Conservation (phyloP, 441 rosid genomes). For the Isatis lusitanica region DNA sequence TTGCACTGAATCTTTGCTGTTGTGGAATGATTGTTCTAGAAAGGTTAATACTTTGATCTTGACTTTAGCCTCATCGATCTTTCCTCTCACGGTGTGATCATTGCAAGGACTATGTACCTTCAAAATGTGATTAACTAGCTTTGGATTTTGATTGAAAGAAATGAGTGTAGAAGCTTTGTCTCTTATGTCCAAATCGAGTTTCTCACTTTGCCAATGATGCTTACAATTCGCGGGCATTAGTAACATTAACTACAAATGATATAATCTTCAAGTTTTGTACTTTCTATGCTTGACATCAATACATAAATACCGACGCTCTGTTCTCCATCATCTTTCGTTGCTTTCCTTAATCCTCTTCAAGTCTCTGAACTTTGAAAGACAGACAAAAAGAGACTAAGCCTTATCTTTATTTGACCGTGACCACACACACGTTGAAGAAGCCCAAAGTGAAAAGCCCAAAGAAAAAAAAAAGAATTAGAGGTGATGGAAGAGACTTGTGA, state of each 20-base stretch:
- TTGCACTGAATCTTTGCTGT: neutral
- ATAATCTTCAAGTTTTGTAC: neutral
- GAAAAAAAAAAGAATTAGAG: neutral
- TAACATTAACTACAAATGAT: neutral
- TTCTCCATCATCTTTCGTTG: neutral
- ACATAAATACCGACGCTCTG: too few species aligned
- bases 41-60: conserved; percentile 7
- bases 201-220: neutral
- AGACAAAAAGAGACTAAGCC: neutral
- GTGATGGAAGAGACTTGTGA: conserved; percentile 18
- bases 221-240: neutral
- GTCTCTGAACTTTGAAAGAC: neutral
- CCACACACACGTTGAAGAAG: conserved; percentile 14
- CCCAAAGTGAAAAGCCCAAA: conserved; percentile 25
- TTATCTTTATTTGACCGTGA: conserved; percentile 5
- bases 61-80: neutral
- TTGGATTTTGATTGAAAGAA: too few species aligned
- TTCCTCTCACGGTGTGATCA: neutral
- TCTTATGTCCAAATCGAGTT: neutral
- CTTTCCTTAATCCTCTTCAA: neutral
- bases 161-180: conserved; percentile 2
- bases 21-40: neutral
- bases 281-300: neutral
- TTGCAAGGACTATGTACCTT: neutral
- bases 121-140: neutral